Percentiles rank a stretch among this genome's conserved stretches.
These are phyloP conservation scores for Candida freyschussii DNA, from an alignment of 1,139 yeast genomes.

Conservation along the genomic window DNA sequence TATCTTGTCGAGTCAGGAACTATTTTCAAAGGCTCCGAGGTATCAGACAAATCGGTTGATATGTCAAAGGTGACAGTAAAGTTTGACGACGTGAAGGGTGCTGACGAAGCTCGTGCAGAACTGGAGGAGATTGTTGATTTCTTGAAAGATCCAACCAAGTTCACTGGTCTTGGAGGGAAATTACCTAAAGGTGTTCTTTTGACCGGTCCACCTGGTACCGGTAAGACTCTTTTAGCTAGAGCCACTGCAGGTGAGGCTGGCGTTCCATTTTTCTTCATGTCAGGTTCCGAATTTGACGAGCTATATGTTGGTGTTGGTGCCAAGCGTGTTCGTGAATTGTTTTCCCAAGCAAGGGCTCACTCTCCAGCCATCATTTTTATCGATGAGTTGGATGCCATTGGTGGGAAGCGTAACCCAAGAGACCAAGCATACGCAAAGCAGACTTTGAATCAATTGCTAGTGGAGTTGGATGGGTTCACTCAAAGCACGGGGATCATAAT, in stretches of 20 bases:
- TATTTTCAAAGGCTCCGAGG: constrained; percentile 57
- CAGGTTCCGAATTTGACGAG: constrained; percentile 97
- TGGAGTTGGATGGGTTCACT: constrained; percentile 93
- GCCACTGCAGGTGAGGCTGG: constrained; percentile 99
- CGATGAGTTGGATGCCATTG: constrained; percentile 98
- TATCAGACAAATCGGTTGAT: constrained; percentile 73
- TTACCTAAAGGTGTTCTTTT: constrained; percentile 93
- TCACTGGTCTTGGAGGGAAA: constrained; percentile 95
- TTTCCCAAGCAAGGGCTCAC: constrained; percentile 87
- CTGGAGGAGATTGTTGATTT: constrained; percentile 96
- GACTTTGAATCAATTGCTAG: constrained; percentile 90
- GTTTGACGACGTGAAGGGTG: constrained; percentile 93
- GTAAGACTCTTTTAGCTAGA: constrained; percentile 93
- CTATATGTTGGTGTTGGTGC: constrained; percentile 99
- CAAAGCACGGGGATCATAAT: constrained; percentile 91
- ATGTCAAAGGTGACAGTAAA: constrained; percentile 83
- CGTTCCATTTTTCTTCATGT: constrained; percentile 97
- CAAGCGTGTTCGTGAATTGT: constrained; percentile 90
- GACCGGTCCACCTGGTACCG: constrained; percentile 99
- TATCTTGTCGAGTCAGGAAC: constrained; percentile 83
- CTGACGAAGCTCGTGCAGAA: constrained; percentile 97
- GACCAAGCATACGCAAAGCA: constrained; percentile 98
- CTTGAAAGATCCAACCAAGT: constrained; percentile 90
- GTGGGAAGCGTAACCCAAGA: constrained; percentile 94
- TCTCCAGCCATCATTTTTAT: constrained; percentile 97